These are phyloP conservation scores for Prinsepia uniflora DNA, from an alignment of 306 rosid genomes.

Conservation along the genomic window DNA sequence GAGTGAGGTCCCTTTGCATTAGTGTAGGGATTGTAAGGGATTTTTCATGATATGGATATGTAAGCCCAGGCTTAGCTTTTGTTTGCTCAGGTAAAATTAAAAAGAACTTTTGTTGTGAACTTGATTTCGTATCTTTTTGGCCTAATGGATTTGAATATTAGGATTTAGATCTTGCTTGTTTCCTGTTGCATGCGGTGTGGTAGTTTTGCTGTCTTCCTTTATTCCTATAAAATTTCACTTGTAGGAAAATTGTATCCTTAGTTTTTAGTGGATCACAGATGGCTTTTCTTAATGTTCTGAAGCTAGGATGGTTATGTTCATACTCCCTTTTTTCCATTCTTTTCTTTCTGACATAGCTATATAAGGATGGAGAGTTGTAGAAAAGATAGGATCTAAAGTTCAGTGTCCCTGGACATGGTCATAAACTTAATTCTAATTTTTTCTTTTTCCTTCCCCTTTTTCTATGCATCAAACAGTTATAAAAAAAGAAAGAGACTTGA, in stretches of 20 bases:
- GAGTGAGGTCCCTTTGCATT: background rate
- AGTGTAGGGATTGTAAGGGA: background rate
- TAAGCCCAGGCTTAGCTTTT: background rate
- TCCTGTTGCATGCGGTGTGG: background rate
- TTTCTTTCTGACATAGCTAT: background rate
- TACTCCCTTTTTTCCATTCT: background rate
- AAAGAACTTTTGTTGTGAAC: background rate
- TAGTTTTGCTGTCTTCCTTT: background rate
- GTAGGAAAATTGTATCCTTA: background rate
- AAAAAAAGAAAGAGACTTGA: background rate
- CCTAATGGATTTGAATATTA: background rate
- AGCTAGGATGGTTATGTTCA: background rate
- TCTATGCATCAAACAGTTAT: background rate
- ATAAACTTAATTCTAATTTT: background rate
- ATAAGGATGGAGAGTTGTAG: background rate
- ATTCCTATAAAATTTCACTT: background rate
- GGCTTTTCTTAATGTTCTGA: background rate
- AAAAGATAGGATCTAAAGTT: background rate
- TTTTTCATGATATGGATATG: background rate
- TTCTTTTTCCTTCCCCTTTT: slow-evolving; percentile 1
- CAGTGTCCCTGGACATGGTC: background rate
- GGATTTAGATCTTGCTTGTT: background rate
- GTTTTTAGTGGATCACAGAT: background rate
- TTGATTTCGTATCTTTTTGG: background rate
- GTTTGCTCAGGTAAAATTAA: background rate